These are phyloP conservation scores for Chaetomiaceae sp. DNA, from an alignment of 2,329 filamentous ascomycete genomes.

Conservation along the genomic window DNA sequence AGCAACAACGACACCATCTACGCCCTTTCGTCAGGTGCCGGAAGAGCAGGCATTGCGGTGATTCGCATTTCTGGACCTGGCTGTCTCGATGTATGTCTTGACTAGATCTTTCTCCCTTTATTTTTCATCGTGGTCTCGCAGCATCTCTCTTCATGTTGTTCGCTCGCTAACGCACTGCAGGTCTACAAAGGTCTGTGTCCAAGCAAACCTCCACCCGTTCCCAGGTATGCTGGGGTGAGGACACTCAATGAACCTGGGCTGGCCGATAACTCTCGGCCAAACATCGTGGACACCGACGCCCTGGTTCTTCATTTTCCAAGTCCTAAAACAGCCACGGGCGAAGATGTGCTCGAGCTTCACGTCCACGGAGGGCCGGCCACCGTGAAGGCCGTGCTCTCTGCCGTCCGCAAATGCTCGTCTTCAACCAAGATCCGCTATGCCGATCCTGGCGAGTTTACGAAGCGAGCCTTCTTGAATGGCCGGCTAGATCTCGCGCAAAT, in stretches of 20 bases:
- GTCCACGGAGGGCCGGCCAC: slow-evolving; percentile 90
- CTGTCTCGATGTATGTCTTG: slow-evolving; percentile 54
- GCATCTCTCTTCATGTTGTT: too few relatives aligned
- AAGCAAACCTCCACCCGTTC: slow-evolving; percentile 36
- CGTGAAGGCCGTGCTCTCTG: slow-evolving; percentile 75
- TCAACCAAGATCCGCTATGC: slow-evolving; percentile 64
- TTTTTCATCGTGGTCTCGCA: too few relatives aligned
- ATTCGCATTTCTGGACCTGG: slow-evolving; percentile 78
- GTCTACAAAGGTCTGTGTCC: slow-evolving; percentile 49
- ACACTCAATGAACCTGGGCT: slow-evolving; percentile 56
- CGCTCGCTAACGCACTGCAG: slow-evolving; percentile 29
- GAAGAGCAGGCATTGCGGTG: slow-evolving; percentile 83
- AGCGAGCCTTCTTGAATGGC: slow-evolving; percentile 81
- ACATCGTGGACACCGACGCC: slow-evolving; percentile 72
- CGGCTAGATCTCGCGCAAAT: slow-evolving; percentile 82
- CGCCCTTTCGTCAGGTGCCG: slow-evolving; percentile 79
- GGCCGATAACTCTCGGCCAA: slow-evolving; percentile 12
- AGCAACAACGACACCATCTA: slow-evolving; percentile 66
- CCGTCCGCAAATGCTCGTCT: slow-evolving; percentile 54
- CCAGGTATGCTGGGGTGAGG: slow-evolving; percentile 62
- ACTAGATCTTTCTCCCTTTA: neutral
- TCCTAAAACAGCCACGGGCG: slow-evolving; percentile 81
- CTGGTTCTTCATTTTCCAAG: slow-evolving; percentile 76
- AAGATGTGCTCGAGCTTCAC: slow-evolving; percentile 87
- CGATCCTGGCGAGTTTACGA: slow-evolving; percentile 92